A percentile compares a stretch with the other conserved stretches of the same genome.
Evolutionary conservation across 2,329 filamentous ascomycete genomes (phyloP).

Genomic region (Alternaria brassicae): DNA sequence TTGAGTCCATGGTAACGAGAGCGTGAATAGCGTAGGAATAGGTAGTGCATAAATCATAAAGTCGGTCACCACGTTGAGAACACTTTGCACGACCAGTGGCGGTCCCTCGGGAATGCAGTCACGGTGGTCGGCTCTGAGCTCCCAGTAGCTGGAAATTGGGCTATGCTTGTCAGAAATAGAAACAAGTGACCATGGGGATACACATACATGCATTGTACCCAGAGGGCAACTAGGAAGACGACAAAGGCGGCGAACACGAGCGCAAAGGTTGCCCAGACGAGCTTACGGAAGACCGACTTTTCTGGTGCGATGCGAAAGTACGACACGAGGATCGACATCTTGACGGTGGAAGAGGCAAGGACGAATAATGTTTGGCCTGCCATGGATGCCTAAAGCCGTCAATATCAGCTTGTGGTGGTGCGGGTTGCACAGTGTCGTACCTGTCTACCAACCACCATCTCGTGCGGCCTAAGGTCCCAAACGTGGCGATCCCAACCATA

Average conservation of each 20-base stretch:
- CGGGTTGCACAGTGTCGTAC: slow-evolving; percentile 30
- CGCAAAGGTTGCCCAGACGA: slow-evolving; percentile 47
- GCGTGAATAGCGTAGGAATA: slow-evolving; percentile 56
- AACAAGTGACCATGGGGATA: not conserved
- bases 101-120: slow-evolving; percentile 57
- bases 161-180: slow-evolving; percentile 42
- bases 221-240: slow-evolving; percentile 48
- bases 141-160: slow-evolving; percentile 56
- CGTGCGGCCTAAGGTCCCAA: slow-evolving; percentile 42
- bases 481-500: slow-evolving; percentile 51
- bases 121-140: slow-evolving; percentile 43
- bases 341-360: slow-evolving; percentile 48
- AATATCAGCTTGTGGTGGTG: slow-evolving; percentile 28
- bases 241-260: slow-evolving; percentile 46
- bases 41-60: slow-evolving; percentile 56
- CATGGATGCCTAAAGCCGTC: slow-evolving; percentile 45
- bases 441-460: slow-evolving; percentile 46
- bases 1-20: slow-evolving; percentile 54
- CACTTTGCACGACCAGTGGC: slow-evolving; percentile 52
- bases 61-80: slow-evolving; percentile 56
- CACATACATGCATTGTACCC: slow-evolving; percentile 49
- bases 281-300: slow-evolving; percentile 48
- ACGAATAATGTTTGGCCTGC: slow-evolving; percentile 50
- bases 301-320: slow-evolving; percentile 51
- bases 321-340: slow-evolving; percentile 50